Evolutionary conservation across 129 eudicot species (phyloP), one percentile per base, ranked within the genome.

Genomic region (Glebionis coronaria): DNA sequence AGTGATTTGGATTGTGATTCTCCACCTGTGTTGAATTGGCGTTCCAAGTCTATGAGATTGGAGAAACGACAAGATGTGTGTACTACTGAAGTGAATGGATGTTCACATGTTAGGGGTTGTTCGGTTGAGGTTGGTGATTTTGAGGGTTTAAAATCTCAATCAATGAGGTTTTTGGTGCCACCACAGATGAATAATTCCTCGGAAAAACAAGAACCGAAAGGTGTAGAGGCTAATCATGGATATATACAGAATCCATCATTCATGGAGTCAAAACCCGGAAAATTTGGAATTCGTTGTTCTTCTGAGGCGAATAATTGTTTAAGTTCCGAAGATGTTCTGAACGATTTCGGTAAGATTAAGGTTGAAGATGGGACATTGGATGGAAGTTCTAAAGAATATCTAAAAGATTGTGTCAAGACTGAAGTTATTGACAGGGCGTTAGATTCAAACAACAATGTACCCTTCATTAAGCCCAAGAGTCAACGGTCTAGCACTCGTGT

Each of bases 11-110:
- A 58, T 79, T 15, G 73, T 74, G 27, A 65, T 76, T 49, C 68
- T 2, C 44, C 46, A 35, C 61, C 50, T 52, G 47, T 23, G 9
- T 25, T 75, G 25, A 75, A 80, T 8, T 61, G 85, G 88, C 74
- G 80, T 42, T 75, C 88, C 1, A 77, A 82, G 65, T 83, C 88
- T n/a, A 61, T 47, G 72, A 85, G 83, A 77, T 65, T 67, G 78
- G 87, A 73, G 70, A 27, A 68, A 60, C 69, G 40, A 56, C 84
- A 69, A n/a, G 83, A 73, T 56, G 20, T 25, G 69, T 28, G 64
- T 52, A 46, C 16, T 51, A 2, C 12, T 3, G 63, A 74, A 55
- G 59, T 54, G 5, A 49, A 47, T 47, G 78, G 35, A 46, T 8
- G 65, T 69, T 60, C 78, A 5, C 69, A 58, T 75, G 23, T 13